These are phyloP conservation scores for Starmerella sirachaensis DNA, from an alignment of 805 yeast species.

Conservation along the genomic window DNA sequence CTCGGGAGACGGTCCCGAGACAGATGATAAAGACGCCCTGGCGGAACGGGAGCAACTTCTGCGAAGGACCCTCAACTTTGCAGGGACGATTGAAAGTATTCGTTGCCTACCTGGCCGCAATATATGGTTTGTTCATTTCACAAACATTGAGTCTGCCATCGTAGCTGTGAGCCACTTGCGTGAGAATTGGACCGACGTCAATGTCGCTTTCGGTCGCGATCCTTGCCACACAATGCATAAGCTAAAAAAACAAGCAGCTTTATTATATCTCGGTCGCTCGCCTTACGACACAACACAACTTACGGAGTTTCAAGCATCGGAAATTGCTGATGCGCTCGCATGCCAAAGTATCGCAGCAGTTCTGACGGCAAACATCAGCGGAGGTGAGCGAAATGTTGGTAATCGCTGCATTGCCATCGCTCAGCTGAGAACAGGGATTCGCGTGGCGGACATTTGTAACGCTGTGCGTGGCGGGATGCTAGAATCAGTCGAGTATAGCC, in stretches of 20 bases:
- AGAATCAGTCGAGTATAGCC: conserved; percentile 67
- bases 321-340: conserved; percentile 37
- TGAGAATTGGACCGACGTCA: conserved; percentile 62
- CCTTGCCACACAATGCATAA: conserved; percentile 82
- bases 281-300: conserved; percentile 74
- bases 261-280: conserved; percentile 81
- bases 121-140: conserved; percentile 85
- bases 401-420: conserved; percentile 90
- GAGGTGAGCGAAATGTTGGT: conserved; percentile 84
- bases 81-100: conserved; percentile 92
- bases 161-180: conserved; percentile 71
- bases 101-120: conserved; percentile 71
- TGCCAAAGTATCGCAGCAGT: conserved; percentile 97
- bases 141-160: conserved; percentile 65
- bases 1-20: too few relatives aligned
- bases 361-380: conserved; percentile 90
- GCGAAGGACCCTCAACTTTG: conserved; percentile 52
- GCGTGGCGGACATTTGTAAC: conserved; percentile 87
- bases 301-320: background rate
- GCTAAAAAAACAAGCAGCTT: conserved; percentile 94
- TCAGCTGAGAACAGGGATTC: conserved; percentile 74
- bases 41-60: conserved; percentile 4
- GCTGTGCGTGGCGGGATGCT: conserved; percentile 90
- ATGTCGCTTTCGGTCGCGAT: conserved; percentile 37
- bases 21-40: conserved; percentile 49